phyloP scores from a whole-genome alignment of 2,329 filamentous ascomycete species.

The Albifimbria verrucaria region DNA sequence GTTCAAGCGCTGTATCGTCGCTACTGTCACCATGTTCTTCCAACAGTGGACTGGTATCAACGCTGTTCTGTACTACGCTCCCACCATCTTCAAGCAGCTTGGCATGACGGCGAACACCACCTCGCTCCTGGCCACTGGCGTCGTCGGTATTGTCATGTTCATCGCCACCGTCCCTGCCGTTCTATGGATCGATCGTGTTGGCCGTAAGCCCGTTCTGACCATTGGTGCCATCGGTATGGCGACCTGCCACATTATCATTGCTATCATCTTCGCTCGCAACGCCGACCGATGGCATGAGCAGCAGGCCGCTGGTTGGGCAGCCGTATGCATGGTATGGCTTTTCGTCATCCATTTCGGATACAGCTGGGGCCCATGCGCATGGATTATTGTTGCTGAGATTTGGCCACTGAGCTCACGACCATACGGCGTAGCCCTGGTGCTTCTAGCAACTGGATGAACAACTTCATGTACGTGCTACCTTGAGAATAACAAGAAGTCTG shows the following conservation, averaged over 20 bases:
- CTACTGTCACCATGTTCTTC: constrained; percentile 61
- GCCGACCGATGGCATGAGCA: constrained; percentile 56
- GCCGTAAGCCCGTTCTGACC: constrained; percentile 59
- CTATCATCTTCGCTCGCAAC: constrained; percentile 63
- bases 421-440: constrained; percentile 70
- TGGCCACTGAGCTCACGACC: constrained; percentile 69
- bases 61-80: constrained; percentile 66
- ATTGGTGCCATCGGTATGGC: constrained; percentile 69
- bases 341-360: constrained; percentile 75
- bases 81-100: constrained; percentile 65
- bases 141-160: constrained; percentile 70
- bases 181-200: constrained; percentile 61
- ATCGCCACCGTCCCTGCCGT: constrained; percentile 65
- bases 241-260: constrained; percentile 67
- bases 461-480: constrained; percentile 40
- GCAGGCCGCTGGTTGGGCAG: constrained; percentile 66
- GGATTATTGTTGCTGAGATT: constrained; percentile 73
- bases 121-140: constrained; percentile 65
- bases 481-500: neutral
- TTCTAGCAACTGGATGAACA: constrained; percentile 62
- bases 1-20: constrained; percentile 63
- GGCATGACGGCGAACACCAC: constrained; percentile 51
- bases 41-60: constrained; percentile 49
- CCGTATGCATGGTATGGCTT: constrained; percentile 65
- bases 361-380: constrained; percentile 70